Percentiles rank a stretch among this genome's conserved stretches.
Evolutionary conservation across 805 yeast species (phyloP).

Genomic region (Candida broadrunensis): DNA sequence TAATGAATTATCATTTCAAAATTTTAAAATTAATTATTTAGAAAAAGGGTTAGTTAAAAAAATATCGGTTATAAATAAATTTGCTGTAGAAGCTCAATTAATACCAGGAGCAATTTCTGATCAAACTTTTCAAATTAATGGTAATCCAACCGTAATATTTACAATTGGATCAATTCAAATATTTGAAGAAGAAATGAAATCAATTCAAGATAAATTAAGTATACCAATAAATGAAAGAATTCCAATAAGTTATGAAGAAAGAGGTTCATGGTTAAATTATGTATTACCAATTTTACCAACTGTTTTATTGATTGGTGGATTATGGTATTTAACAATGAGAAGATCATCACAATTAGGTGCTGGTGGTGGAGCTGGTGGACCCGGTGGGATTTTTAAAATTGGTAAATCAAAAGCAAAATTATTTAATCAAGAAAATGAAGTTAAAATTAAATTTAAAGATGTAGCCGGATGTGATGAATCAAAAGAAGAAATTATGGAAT

Average conservation of each 20-base stretch:
- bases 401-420: constrained; percentile 78
- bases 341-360: constrained; percentile 46
- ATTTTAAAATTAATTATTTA: constrained; percentile 75
- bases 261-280: constrained; percentile 61
- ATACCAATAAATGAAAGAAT: constrained; percentile 69
- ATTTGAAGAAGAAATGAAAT: constrained; percentile 79
- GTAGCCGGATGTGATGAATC: constrained; percentile 97
- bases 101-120: constrained; percentile 42
- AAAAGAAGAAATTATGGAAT: constrained; percentile 93
- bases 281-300: constrained; percentile 79
- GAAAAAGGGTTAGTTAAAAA: constrained; percentile 76
- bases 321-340: constrained; percentile 59
- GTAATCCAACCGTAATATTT: constrained; percentile 56
- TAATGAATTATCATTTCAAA: constrained; percentile 62
- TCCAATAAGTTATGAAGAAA: constrained; percentile 73
- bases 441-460: constrained; percentile 78
- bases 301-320: constrained; percentile 72
- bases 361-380: constrained; percentile 32
- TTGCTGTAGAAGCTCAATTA: constrained; percentile 67
- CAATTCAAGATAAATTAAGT: constrained; percentile 64
- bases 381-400: constrained; percentile 67
- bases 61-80: constrained; percentile 69
- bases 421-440: constrained; percentile 80
- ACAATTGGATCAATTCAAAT: constrained; percentile 85
- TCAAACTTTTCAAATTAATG: constrained; percentile 37